Conservation (phyloP, 805 yeast genomes). For the Cyberlindnera japonica region DNA sequence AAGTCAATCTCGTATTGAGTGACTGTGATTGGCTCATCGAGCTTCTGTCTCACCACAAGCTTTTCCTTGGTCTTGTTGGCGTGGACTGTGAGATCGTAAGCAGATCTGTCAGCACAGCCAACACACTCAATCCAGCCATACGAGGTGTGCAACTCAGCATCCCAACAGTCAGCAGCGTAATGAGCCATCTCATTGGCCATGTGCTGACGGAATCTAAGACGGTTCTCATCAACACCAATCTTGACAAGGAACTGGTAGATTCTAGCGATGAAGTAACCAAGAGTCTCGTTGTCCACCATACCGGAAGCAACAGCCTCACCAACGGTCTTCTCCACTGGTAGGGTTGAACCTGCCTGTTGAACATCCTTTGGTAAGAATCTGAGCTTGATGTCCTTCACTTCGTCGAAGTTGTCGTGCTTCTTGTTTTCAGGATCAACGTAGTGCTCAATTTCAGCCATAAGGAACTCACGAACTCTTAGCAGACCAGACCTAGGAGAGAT, state of each 20-base stretch:
- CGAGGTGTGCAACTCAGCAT: conserved; percentile 91
- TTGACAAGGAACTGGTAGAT: conserved; percentile 78
- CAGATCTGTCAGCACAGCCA: conserved; percentile 99
- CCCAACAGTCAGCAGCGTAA: conserved; percentile 99
- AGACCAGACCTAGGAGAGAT: conserved; percentile 98
- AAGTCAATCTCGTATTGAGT: conserved; percentile 82
- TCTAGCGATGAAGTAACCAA: conserved; percentile 95
- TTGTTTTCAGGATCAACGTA: conserved; percentile 92
- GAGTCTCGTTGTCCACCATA: conserved; percentile 93
- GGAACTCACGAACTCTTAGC: conserved; percentile 95
- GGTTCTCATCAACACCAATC: conserved; percentile 83
- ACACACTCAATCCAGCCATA: conserved; percentile 99
- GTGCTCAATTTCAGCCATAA: conserved; percentile 99
- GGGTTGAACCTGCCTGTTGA: conserved; percentile 83
- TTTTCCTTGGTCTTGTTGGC: conserved; percentile 93
- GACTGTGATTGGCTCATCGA: conserved; percentile 78
- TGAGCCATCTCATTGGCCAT: conserved; percentile 99
- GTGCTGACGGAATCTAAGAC: conserved; percentile 96
- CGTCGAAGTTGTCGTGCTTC: conserved; percentile 73
- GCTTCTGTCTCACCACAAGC: conserved; percentile 87
- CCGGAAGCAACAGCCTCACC: conserved; percentile 89
- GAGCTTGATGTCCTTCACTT: conserved; percentile 69
- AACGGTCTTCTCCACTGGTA: conserved; percentile 57
- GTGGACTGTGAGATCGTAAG: conserved; percentile 95
- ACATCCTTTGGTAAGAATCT: conserved; percentile 80